Base-by-base conservation (phyloP, 495 filamentous ascomycete species). In the Penicillium argentinense region DNA sequence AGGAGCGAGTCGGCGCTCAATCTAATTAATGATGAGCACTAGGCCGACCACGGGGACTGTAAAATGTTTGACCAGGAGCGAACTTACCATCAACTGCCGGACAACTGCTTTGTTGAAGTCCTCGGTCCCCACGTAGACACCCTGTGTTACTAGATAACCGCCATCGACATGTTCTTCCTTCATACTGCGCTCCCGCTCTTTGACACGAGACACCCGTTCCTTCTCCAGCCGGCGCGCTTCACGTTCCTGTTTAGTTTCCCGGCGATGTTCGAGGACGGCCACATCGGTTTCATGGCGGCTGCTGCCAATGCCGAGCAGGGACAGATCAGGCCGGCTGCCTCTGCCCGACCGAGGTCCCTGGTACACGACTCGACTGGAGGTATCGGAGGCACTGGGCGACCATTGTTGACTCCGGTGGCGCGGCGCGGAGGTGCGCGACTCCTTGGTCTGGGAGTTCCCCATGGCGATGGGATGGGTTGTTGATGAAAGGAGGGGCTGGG, bases 91-190 rank as follows among this genome's bases (percentile, higher is more conserved):
- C 49, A 98, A 73, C 63, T 96, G 92, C 56, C 95, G 82, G 30
- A 97, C 93, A 23, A 91, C 76, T 29, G 75, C 73, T 62, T 97
- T 97, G 69, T 83, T 96, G 61, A 90, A 98, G 64, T 98, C 93
- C 65, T 98, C 93, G 13, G 82, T 73, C 3, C 92, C 88, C 5
- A 87, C 91, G 60, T 98, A 98, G 28, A 90, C 86, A 18, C 93
- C 93, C 65, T 96, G 83, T 0, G 93, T 98, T 28, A 97, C 93
- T 22, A 97, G 69, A 71, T 87, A 97, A 22, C 93, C 93, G 23
- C 93, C 93, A 72, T 97, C 93, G 22, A 96, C 86, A 66, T 89
- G 81, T 56, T 97, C 93, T 54, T 97, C 92, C 53, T 77, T 85
- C 73, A 97, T 87, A 63, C 93, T 98, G 62, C 88, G 78, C 68